Evolutionary conservation across 768 basidiomycete genomes (phyloP), one percentile per base, ranked within the genome.

Genomic region (Tremella yokohamensis): DNA sequence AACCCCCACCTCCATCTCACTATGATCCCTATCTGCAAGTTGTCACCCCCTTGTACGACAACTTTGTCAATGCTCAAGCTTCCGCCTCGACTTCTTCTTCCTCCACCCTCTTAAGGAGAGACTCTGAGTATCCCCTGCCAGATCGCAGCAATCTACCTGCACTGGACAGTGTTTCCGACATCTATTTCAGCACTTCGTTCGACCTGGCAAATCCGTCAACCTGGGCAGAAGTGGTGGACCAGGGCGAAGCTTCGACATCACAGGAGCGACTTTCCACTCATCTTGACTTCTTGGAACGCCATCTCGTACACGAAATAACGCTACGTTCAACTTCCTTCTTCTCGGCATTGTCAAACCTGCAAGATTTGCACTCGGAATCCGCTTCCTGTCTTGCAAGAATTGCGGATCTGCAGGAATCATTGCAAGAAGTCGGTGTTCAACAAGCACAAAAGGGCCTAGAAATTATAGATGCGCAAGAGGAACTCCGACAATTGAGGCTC

Each of bases 251-350:
- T 24, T 48, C 54, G 3, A 22, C 53, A n/a, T 54, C 77, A 18
- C 85, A 94, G 9, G 93, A 97, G 72, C 87, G 85, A 67, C 84
- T 97, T 62, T 92, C 91, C 9, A 87, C 90, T 56, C 87, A 94
- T 69, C 86, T 93, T 1, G 96, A 97, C 73, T 87, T 87, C 0
- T 84, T 98, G 61, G 96, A 99, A 73, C 85, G 90, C 59, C 94
- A 99, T 76, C 87, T 99, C 56, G 84, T 93, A 3, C 85, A 85
- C 60, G 96, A 98, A 77, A 93, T 99, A 45, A 87, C 88, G 8
- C 79, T 87, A 9, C 87, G 94, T 13, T 90, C 92, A 0, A 83
- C 89, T 0, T 90, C 91, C 1, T 99, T 99, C 82, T 99, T 98
- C 69, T 87, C 93, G 3, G 96, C 96, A 7, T 83, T 99, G 38